These are phyloP conservation scores for Monilinia aucupariae DNA, from an alignment of 2,329 filamentous ascomycete species.

Conservation along the genomic window DNA sequence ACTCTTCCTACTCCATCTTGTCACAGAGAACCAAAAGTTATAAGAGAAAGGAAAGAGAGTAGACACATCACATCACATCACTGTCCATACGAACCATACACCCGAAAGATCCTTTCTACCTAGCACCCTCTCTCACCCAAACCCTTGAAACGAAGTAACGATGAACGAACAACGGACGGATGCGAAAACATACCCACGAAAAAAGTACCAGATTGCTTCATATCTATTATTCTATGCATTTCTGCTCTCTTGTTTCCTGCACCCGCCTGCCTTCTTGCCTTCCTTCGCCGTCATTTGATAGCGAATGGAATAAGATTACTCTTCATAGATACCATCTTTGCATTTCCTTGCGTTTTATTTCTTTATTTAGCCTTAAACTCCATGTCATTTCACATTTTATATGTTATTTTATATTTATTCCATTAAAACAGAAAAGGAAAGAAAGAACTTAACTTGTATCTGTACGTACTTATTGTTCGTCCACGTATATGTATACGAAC, in stretches of 20 bases:
- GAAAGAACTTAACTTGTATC: slow-evolving; percentile 3
- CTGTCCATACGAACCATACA: not conserved
- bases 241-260: slow-evolving; percentile 10
- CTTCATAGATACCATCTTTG: slow-evolving; percentile 14
- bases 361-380: not conserved
- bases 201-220: slow-evolving; percentile 16
- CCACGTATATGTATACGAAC: slow-evolving; percentile 12
- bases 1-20: not conserved
- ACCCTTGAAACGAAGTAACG: slow-evolving; percentile 16
- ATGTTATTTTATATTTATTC: not conserved
- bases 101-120: not conserved
- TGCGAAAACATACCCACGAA: slow-evolving; percentile 13
- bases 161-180: slow-evolving; percentile 18
- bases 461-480: slow-evolving; percentile 2
- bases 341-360: slow-evolving; percentile 7
- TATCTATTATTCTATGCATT: slow-evolving; percentile 11
- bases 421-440: not conserved
- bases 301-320: not conserved
- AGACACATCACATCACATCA: not conserved
- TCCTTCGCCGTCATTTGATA: not conserved
- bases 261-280: slow-evolving; percentile 9
- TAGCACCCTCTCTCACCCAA: not conserved
- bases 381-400: not conserved
- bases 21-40: not conserved
- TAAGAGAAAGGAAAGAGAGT: not conserved